phyloP scores from a whole-genome alignment of 495 filamentous ascomycete genomes.

The Halenospora varia region DNA sequence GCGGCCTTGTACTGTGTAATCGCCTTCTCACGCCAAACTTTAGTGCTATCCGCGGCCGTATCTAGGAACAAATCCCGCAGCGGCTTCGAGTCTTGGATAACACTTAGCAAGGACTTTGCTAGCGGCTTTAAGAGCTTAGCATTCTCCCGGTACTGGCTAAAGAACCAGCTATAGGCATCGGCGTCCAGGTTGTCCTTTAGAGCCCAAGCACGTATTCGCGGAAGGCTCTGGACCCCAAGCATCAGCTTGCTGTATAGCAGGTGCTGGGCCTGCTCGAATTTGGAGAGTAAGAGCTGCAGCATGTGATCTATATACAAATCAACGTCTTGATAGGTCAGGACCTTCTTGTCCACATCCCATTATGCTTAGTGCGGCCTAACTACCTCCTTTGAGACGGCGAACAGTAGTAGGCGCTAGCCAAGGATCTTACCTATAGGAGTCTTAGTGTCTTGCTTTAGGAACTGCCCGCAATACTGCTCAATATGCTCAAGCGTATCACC shows the following conservation, averaged over 20 bases:
- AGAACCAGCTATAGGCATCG: not conserved
- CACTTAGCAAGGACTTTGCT: not conserved
- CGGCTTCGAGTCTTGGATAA: not conserved
- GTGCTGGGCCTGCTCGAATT: not conserved
- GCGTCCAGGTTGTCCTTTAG: conserved; percentile 3
- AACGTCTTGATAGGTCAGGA: not conserved
- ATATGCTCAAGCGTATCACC: too few species aligned
- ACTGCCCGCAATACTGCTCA: too few species aligned
- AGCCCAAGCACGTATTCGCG: not conserved
- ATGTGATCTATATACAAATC: not conserved
- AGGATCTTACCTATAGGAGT: too few species aligned
- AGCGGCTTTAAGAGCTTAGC: not conserved
- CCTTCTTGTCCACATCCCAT: not conserved
- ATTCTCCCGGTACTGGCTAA: not conserved
- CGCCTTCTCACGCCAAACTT: not conserved
- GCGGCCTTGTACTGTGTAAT: not conserved
- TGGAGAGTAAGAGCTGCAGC: not conserved
- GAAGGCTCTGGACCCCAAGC: not conserved
- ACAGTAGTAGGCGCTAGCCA: too few species aligned
- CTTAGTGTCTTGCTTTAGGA: too few species aligned
- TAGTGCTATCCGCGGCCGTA: not conserved
- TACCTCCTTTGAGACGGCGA: too few species aligned
- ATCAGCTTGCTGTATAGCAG: conserved; percentile 6
- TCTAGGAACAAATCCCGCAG: conserved; percentile 2
- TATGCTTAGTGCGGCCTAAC: not conserved